Evolutionary conservation across 805 yeast genomes (phyloP).

Genomic region (Candida koratica): DNA sequence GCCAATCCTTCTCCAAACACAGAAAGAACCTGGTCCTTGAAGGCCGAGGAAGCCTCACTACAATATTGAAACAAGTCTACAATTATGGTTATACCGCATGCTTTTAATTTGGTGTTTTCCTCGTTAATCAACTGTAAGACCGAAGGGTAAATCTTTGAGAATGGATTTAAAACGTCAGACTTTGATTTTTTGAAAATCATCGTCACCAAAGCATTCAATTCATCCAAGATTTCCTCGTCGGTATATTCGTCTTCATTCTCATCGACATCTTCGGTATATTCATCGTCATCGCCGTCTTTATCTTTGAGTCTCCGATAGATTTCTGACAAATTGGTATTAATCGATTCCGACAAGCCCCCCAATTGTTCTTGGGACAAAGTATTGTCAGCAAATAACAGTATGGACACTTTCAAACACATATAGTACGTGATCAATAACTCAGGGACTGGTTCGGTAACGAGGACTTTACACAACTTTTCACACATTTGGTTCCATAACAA

Average conservation of each 20-base stretch:
- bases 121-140: slow-evolving; percentile 60
- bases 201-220: slow-evolving; percentile 71
- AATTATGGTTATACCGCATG: slow-evolving; percentile 75
- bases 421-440: slow-evolving; percentile 79
- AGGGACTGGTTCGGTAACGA: slow-evolving; percentile 75
- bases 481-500: slow-evolving; percentile 71
- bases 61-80: slow-evolving; percentile 79
- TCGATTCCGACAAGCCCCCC: slow-evolving; percentile 52
- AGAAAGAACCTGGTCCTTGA: slow-evolving; percentile 60
- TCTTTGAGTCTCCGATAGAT: slow-evolving; percentile 65
- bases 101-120: slow-evolving; percentile 60
- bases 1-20: slow-evolving; percentile 65
- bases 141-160: slow-evolving; percentile 61
- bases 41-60: slow-evolving; percentile 63
- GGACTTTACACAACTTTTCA: slow-evolving; percentile 60
- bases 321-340: slow-evolving; percentile 60
- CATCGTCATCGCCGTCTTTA: slow-evolving; percentile 71
- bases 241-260: slow-evolving; percentile 81
- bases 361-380: slow-evolving; percentile 55
- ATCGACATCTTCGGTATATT: slow-evolving; percentile 80
- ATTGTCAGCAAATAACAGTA: slow-evolving; percentile 63
- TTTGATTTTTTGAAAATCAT: slow-evolving; percentile 64
- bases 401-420: slow-evolving; percentile 61
- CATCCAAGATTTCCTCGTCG: slow-evolving; percentile 87
- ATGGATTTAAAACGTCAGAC: slow-evolving; percentile 56